Evolutionary conservation across 495 filamentous ascomycete species (phyloP), one percentile per base, ranked within the genome.

Genomic region (Aspergillus heteromorphus): DNA sequence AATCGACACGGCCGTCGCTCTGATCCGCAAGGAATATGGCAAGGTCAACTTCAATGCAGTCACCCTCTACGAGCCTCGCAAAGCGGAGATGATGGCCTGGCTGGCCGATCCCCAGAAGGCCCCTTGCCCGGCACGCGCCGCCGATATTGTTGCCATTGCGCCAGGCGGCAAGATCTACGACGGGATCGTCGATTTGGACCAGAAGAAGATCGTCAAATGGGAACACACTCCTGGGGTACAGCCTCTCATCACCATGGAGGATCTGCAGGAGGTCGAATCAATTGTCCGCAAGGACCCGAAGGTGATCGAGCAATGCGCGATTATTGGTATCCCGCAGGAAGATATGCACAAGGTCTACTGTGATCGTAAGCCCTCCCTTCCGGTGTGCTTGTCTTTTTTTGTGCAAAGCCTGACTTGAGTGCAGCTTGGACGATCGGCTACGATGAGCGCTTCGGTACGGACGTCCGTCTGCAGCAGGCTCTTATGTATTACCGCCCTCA

Each of bases 301-400:
- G 57, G 92, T 97, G 48, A 95, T 96, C 63, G 90, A 96, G 70
- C 92, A 96, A 66, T 97, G 92, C 65, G 81, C 78, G 3, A 82
- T 96, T 50, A 80, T 91, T 60, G 92, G 92, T n/a, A 92, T 97
- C 58, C 82, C 88, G 6, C 79, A 75, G 48, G 81, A 89, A 58
- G 90, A 95, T 59, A 96, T 95, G 91, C 67, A 91, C 68, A 93
- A 92, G 71, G 88, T 95, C 38, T 93, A 93, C 69, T 95, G 90
- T 71, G 87, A 91, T 65, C 87, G 86, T 89, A 67, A 75, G 85
- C 82, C 31, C 5, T 51, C 41, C 27, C 13, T 40, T 13, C 17
- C 41, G n/a, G n/a, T n/a, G n/a, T 16, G 14, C 20, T 49, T 34
- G 6, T 40, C 36, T 13, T 7, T 14, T 18, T 18, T 56, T 40